These are phyloP conservation scores for Dioszegia crocea DNA, from an alignment of 768 basidiomycete species.

Conservation along the genomic window DNA sequence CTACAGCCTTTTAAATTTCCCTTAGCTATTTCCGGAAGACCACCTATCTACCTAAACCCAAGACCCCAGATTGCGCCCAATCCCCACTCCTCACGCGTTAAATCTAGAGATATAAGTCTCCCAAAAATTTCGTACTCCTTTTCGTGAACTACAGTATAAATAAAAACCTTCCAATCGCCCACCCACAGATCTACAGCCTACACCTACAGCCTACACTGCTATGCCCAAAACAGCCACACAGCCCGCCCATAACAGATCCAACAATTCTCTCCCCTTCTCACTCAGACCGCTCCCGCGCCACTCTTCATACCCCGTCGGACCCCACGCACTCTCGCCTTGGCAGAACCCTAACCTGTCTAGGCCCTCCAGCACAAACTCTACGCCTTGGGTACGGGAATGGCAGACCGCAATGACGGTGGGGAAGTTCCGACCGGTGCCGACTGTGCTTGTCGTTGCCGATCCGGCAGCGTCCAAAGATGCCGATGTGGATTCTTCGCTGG, in stretches of 20 bases:
- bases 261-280: constrained; percentile 40
- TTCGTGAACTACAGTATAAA: not conserved
- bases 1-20: no score
- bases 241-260: constrained; percentile 48
- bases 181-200: not conserved
- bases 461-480: not conserved
- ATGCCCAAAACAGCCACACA: constrained; percentile 48
- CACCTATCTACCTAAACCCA: no score
- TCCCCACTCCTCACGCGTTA: not conserved
- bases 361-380: constrained; percentile 77
- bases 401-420: constrained; percentile 55
- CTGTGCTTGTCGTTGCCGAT: constrained; percentile 34
- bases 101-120: no score
- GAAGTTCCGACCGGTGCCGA: constrained; percentile 63
- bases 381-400: constrained; percentile 50
- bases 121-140: no score
- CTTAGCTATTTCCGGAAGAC: no score
- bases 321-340: constrained; percentile 49
- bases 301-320: constrained; percentile 52
- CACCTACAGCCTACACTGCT: not conserved
- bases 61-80: no score
- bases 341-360: constrained; percentile 71
- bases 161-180: not conserved
- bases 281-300: constrained; percentile 46
- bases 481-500: constrained; percentile 6